phyloP scores from a whole-genome alignment of 2,329 filamentous ascomycete species.

The Fusarium illudens region DNA sequence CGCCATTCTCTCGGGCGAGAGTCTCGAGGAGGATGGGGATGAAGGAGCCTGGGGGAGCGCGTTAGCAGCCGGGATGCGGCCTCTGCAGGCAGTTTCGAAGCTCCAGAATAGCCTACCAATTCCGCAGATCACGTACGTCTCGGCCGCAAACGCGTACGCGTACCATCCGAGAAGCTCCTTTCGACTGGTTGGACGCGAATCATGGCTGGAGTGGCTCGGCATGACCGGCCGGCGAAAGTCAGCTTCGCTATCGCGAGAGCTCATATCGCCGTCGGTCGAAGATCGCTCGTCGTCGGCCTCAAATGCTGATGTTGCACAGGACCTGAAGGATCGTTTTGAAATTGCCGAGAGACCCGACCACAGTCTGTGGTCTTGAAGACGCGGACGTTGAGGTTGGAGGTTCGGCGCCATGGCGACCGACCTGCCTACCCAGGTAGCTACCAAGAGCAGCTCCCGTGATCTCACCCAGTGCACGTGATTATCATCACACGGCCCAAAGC shows the following conservation, averaged over 20 bases:
- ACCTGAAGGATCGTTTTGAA: constrained; percentile 66
- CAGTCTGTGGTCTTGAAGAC: constrained; percentile 52
- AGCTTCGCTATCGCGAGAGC: constrained; percentile 49
- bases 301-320: constrained; percentile 67
- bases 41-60: constrained; percentile 74
- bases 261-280: constrained; percentile 49
- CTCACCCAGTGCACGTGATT: constrained; percentile 41
- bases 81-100: background rate
- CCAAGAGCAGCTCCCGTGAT: constrained; percentile 31
- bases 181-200: constrained; percentile 84
- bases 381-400: constrained; percentile 50
- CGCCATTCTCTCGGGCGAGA: constrained; percentile 89
- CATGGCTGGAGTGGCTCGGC: constrained; percentile 79
- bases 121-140: constrained; percentile 91
- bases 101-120: constrained; percentile 63
- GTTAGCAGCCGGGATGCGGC: constrained; percentile 4
- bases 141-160: constrained; percentile 93
- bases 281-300: constrained; percentile 76
- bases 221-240: constrained; percentile 46
- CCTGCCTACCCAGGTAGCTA: constrained; percentile 1
- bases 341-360: constrained; percentile 60
- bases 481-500: constrained; percentile 35
- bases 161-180: constrained; percentile 96
- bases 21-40: constrained; percentile 96
- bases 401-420: constrained; percentile 35